Percentiles rank a stretch among this genome's conserved stretches.
phyloP scores from a whole-genome alignment of 768 basidiomycete species.

The Termitomyces sp. region DNA sequence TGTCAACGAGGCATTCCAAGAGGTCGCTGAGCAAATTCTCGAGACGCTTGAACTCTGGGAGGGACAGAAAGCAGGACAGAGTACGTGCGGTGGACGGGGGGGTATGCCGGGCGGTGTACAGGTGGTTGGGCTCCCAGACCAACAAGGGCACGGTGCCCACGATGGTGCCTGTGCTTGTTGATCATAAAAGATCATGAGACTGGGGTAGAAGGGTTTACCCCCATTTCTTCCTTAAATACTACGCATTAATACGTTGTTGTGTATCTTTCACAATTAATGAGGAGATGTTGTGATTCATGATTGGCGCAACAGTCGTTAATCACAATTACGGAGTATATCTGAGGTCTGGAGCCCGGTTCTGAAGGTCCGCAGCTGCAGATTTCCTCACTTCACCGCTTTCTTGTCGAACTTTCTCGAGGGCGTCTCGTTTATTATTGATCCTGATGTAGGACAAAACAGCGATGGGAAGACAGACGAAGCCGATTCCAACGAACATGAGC shows the following conservation, averaged over 20 bases:
- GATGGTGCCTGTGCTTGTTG: constrained; percentile 26
- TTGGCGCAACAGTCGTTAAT: background rate
- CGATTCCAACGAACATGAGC: constrained; percentile 66
- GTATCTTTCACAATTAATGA: background rate
- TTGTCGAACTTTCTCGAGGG: constrained; percentile 18
- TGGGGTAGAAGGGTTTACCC: background rate
- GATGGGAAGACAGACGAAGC: constrained; percentile 46
- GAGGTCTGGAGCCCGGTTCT: constrained; percentile 56
- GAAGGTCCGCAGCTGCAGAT: constrained; percentile 30
- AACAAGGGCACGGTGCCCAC: constrained; percentile 8
- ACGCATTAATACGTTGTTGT: no score
- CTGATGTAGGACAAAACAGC: constrained; percentile 43
- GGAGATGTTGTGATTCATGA: background rate
- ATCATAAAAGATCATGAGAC: background rate
- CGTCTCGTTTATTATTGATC: constrained; percentile 53
- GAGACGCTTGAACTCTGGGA: constrained; percentile 83
- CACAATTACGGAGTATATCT: constrained; percentile 37
- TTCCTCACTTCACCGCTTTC: constrained; percentile 27
- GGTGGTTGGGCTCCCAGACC: constrained; percentile 31
- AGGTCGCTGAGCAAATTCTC: constrained; percentile 77
- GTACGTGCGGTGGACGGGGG: constrained; percentile 35
- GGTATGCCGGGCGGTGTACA: constrained; percentile 49
- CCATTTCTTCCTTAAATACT: no score
- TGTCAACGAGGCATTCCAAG: constrained; percentile 66
- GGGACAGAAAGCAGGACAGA: constrained; percentile 20